phyloP scores from a whole-genome alignment of 2,329 filamentous ascomycete species.

The Keithomyces neogunnii region DNA sequence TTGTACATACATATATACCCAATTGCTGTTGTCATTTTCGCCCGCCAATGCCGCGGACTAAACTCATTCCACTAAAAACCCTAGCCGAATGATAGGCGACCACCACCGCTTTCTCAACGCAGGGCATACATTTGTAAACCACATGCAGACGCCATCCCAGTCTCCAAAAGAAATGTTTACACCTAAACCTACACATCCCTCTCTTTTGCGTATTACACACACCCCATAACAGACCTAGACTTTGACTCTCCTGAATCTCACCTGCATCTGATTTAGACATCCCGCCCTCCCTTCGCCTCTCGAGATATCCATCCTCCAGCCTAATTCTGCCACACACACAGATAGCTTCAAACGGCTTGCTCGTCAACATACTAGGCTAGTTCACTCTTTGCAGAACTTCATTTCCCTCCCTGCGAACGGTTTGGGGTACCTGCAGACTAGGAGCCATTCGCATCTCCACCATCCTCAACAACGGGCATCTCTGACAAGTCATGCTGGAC shows the following conservation, averaged over 20 bases:
- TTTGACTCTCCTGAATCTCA: conserved; percentile 19
- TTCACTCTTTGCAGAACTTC: conserved; percentile 11
- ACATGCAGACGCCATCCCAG: conserved; percentile 22
- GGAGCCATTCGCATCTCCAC: conserved; percentile 3
- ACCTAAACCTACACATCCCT: conserved; percentile 18
- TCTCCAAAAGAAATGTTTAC: conserved; percentile 25
- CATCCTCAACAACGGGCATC: conserved; percentile 6
- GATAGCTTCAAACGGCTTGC: conserved; percentile 2
- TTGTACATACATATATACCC: not conserved
- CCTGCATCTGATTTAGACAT: conserved; percentile 14
- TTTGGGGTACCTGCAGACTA: conserved; percentile 13
- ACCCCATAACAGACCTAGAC: conserved; percentile 19
- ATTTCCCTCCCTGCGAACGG: conserved; percentile 15
- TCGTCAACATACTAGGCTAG: not conserved
- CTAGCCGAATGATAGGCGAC: not conserved
- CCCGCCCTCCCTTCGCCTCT: conserved; percentile 9
- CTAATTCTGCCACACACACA: conserved; percentile 10
- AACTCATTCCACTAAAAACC: conserved; percentile 1
- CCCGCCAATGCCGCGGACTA: not conserved
- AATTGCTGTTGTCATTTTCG: not conserved
- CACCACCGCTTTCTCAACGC: conserved; percentile 4
- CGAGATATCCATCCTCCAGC: conserved; percentile 8
- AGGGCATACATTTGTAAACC: conserved; percentile 8
- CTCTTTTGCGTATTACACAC: conserved; percentile 13
- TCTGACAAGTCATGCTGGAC: not conserved